These are phyloP conservation scores for Crotalaria pallida DNA, from an alignment of 306 rosid species.

Conservation along the genomic window DNA sequence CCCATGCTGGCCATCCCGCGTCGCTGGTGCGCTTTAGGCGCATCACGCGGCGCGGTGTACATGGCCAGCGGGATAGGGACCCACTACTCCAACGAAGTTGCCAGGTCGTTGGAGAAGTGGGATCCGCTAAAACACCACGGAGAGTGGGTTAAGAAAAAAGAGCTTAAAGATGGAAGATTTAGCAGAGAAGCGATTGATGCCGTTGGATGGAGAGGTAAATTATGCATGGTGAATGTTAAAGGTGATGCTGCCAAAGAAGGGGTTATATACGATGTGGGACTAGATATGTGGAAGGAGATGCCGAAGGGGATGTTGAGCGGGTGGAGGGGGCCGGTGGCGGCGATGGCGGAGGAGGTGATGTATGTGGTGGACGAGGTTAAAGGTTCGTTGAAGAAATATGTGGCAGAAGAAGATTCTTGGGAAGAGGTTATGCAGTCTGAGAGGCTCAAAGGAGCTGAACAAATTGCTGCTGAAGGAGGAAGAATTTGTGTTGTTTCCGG, in stretches of 20 bases:
- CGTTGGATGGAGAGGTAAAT: conserved; percentile 72
- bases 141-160: conserved; percentile 46
- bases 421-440: conserved; percentile 33
- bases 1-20: conserved; percentile 51
- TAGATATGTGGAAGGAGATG: conserved; percentile 64
- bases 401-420: conserved; percentile 48
- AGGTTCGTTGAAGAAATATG: conserved; percentile 46
- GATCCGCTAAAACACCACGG: background rate
- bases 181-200: conserved; percentile 86
- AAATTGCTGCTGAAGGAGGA: conserved; percentile 52
- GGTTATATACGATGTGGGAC: conserved; percentile 42
- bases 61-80: conserved; percentile 79
- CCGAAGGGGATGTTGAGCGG: conserved; percentile 72
- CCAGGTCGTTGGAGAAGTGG: conserved; percentile 53
- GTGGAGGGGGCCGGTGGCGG: conserved; percentile 88
- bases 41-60: conserved; percentile 27
- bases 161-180: conserved; percentile 47
- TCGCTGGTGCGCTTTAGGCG: conserved; percentile 80
- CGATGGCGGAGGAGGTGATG: conserved; percentile 72
- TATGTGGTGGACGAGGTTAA: conserved; percentile 60
- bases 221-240: conserved; percentile 74
- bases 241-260: conserved; percentile 67
- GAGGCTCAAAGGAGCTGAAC: conserved; percentile 55
- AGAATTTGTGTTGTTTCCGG: conserved; percentile 54
- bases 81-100: conserved; percentile 50